These are phyloP conservation scores for Hemerocallis citrina DNA, from an alignment of 106 monocot genomes.

Conservation along the genomic window DNA sequence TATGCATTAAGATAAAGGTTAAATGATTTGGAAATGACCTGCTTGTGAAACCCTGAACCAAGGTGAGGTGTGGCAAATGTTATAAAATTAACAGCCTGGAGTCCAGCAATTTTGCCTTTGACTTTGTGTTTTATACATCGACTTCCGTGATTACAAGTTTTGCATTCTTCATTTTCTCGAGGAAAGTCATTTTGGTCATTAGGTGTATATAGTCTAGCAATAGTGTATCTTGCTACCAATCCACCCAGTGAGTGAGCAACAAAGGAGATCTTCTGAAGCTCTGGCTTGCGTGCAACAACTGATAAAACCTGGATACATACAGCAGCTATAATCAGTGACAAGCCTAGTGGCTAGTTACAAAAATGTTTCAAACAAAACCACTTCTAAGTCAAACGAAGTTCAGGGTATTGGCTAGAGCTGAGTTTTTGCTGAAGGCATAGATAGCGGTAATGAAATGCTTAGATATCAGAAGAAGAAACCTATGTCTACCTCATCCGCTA, in stretches of 20 bases:
- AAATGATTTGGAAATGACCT: conserved; percentile 30
- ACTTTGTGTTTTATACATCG: conserved; percentile 1
- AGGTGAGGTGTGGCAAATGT: conserved; percentile 96
- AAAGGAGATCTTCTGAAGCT: conserved; percentile 74
- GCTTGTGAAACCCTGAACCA: conserved; percentile 73
- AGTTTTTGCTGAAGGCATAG: background rate
- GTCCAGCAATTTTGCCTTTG: conserved; percentile 69
- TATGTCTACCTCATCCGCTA: conserved; percentile 74
- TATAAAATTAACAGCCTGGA: conserved; percentile 87
- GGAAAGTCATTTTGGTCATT: background rate
- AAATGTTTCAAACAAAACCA: background rate
- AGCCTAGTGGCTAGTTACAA: background rate
- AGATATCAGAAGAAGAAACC: background rate
- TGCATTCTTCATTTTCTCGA: conserved; percentile 9
- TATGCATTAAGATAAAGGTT: background rate
- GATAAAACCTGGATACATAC: conserved; percentile 38
- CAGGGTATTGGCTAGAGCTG: background rate
- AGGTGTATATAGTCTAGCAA: conserved; percentile 46
- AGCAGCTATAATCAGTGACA: background rate
- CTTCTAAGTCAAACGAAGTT: background rate
- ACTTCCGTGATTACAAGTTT: conserved; percentile 6
- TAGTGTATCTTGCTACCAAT: conserved; percentile 82
- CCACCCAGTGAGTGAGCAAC: conserved; percentile 86
- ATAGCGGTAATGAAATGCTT: background rate
- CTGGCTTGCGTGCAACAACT: conserved; percentile 42